Base-by-base conservation (phyloP, 345 rosid genomes). In the Anacardium occidentale region DNA sequence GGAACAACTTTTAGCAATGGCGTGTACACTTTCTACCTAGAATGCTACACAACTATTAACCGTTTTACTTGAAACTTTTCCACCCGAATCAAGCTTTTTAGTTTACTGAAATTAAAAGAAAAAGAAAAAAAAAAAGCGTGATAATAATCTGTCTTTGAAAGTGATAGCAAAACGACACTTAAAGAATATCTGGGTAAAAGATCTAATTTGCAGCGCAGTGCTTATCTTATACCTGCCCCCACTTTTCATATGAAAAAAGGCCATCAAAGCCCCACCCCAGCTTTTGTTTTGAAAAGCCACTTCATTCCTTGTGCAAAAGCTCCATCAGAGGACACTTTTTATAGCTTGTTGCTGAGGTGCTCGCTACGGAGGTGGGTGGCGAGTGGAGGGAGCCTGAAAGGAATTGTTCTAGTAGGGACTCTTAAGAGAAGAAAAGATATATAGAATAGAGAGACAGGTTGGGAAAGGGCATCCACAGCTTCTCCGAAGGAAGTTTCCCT, bases 401-500 rank as follows among this genome's bases (percentile, higher is more conserved):
- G 42, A 37, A 7, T 7, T 29, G 32, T 37, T 37, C 42, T 5
- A 37, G 42, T 37, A 37, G 42, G 42, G 42, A 37, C 42, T 6
- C 42, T 37, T 37, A 37, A 37, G 40, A 37, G 9, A 37, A 37
- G 7, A 37, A 7, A 7, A 29, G 32, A 29, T 29, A 1, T 29
- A 29, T 5, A 25, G 18, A 18, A 8, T 20, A 63, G 17, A 63
- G 52, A 2, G 69, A 50, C 24, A 15, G 63, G 72, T 15, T 10
- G 66, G 37, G 66, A 32, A 44, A 54, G 53, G 59, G 48, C 66
- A 64, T 10, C 70, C 66, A 48, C 66, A 57, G 14, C 70, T 55
- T 34, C 60, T 11, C 66, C 32, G 14, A 24, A 17, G 70, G 42
- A 63, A 69, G 70, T 48, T 65, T 64, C 74, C 70, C 42, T 51